Evolutionary conservation across 1,139 yeast genomes (phyloP), one percentile per base, ranked within the genome.

Genomic region (Suhomyces taliae): DNA sequence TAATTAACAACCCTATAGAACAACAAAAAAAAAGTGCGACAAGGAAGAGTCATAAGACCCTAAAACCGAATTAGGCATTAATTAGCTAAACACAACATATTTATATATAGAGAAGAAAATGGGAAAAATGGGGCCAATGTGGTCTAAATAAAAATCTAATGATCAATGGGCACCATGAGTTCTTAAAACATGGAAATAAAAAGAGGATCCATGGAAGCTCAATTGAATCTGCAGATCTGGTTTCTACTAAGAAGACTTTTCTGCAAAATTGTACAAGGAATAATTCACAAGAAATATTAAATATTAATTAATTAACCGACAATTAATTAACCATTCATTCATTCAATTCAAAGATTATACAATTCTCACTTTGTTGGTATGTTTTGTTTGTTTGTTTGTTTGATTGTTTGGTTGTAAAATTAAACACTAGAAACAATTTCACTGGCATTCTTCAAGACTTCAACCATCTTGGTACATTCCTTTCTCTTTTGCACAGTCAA

Each of bases 381-480:
- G 24, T 19, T 19, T 19, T 4, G 24, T 2, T 19, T 19, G 24
- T 19, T 19, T 19, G 24, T 19, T 19, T 19, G 24, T 2, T 6
- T 39, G 14, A 24, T 29, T 19, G 24, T 19, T 9, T 29, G 32
- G 5, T 11, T 4, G 35, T 34, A 15, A 27, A 41, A 29, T 59
- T 67, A 89, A 53, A 89, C 96, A 61, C 90, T 85, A 9, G 95
- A 83, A 39, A 93, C 97, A 65, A 93, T 91, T 62, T 87, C 95
- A 55, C 90, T 83, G 24, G 99, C 99, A 67, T 89, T 85, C 59
- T 76, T 81, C 68, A 93, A 79, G 45, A 91, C 93, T 58, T 88
- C 91, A 48, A 93, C 96, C 98, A 93, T 93, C 74, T 87, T 88
- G 64, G 85, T 73, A 67, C 97, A 91, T 69, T 93, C 99, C 65